Conservation (phyloP, 805 yeast genomes). For the Clavispora vitiphila region DNA sequence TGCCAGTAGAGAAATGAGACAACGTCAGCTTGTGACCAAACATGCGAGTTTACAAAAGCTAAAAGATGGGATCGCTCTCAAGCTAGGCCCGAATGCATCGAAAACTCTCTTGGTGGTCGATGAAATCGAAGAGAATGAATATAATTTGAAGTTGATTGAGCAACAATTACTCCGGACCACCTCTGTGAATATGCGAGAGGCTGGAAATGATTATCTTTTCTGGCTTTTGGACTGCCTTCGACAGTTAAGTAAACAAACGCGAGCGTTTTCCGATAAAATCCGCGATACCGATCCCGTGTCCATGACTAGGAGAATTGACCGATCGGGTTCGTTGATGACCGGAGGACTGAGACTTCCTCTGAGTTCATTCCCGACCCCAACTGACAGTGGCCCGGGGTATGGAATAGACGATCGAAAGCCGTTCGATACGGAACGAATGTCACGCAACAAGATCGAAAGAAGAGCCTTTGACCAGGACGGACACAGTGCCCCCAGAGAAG, state of each 20-base stretch:
- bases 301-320: background rate
- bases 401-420: background rate
- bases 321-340: background rate
- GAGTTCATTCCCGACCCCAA: background rate
- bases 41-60: slow-evolving; percentile 34
- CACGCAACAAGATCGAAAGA: background rate
- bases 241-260: background rate
- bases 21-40: slow-evolving; percentile 31
- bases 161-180: slow-evolving; percentile 47
- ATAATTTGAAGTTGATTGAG: slow-evolving; percentile 48
- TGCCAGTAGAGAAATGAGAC: slow-evolving; percentile 46
- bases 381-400: background rate
- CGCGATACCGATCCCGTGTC: slow-evolving; percentile 1
- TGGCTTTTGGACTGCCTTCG: slow-evolving; percentile 21
- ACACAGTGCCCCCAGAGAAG: background rate
- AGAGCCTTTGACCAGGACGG: background rate
- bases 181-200: slow-evolving; percentile 38
- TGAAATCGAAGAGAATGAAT: slow-evolving; percentile 46
- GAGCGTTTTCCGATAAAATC: background rate
- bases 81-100: slow-evolving; percentile 40
- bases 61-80: slow-evolving; percentile 39
- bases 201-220: slow-evolving; percentile 40
- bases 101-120: slow-evolving; percentile 43
- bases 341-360: background rate
- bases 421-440: background rate